These are phyloP conservation scores for Rosa lucieae DNA, from an alignment of 306 rosid species.

Conservation along the genomic window DNA sequence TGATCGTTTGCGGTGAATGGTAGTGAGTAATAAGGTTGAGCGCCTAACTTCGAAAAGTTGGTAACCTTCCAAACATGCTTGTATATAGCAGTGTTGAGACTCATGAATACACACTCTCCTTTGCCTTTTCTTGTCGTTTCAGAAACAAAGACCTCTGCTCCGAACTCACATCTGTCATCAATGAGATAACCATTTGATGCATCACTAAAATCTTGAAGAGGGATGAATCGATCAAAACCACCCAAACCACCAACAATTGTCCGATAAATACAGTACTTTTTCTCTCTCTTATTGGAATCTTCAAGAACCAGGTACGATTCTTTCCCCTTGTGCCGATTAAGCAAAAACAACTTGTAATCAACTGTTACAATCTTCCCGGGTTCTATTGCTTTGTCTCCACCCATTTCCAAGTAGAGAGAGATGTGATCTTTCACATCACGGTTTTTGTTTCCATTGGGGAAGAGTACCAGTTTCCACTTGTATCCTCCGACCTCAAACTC, in stretches of 20 bases:
- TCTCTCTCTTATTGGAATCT: neutral
- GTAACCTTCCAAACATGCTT: neutral
- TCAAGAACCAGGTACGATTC: neutral
- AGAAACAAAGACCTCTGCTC: neutral
- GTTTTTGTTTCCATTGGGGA: neutral
- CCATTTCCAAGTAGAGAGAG: constrained; percentile 1
- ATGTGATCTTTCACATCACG: neutral
- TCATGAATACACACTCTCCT: neutral
- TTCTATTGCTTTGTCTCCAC: neutral
- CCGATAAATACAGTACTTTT: neutral
- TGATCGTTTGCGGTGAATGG: neutral
- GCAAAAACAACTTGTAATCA: neutral
- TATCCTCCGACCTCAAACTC: neutral
- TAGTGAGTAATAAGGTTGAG: neutral
- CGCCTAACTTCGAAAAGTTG: neutral
- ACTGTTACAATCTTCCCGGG: neutral
- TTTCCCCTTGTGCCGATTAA: neutral
- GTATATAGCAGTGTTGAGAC: neutral
- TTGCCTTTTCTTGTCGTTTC: neutral
- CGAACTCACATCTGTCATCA: neutral
- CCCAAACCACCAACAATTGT: neutral
- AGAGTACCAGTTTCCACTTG: neutral
- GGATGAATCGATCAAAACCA: neutral
- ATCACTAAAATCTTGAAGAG: neutral
- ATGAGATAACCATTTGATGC: neutral